phyloP scores from a whole-genome alignment of 345 rosid species.

The Eucalyptus fibrosa region DNA sequence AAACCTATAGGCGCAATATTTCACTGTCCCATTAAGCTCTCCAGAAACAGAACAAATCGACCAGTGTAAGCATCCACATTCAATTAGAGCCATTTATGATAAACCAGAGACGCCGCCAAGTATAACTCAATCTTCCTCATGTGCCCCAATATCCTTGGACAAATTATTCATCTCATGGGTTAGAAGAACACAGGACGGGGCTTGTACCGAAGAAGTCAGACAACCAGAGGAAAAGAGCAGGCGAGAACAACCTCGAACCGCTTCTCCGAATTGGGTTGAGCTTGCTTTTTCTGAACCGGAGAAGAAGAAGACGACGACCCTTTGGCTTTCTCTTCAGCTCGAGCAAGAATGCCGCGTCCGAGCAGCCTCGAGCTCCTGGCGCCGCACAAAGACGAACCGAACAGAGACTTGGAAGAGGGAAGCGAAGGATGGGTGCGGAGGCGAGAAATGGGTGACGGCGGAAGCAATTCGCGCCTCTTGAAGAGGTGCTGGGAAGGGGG shows the following conservation, averaged over 20 bases:
- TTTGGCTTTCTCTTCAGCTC: conserved; percentile 71
- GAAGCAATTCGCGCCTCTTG: conserved; percentile 1
- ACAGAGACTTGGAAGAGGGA: conserved; percentile 7
- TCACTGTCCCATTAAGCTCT: not conserved
- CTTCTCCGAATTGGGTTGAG: conserved; percentile 18
- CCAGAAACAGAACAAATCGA: not conserved
- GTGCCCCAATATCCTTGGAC: not conserved
- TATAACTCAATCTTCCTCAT: not conserved
- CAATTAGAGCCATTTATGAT: not conserved
- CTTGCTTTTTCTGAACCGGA: conserved; percentile 6
- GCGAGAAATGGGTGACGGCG: not conserved
- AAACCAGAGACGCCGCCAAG: not conserved
- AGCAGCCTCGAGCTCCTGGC: conserved; percentile 26
- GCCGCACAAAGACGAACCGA: conserved; percentile 16
- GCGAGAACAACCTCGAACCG: conserved; percentile 40
- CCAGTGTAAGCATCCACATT: not conserved
- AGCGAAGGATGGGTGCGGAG: conserved; percentile 1
- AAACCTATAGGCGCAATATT: not conserved
- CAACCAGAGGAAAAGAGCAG: not conserved
- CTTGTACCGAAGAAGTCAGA: not conserved
- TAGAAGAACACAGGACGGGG: not conserved
- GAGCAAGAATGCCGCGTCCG: conserved; percentile 29
- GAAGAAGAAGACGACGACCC: not conserved
- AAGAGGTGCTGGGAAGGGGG: conserved; percentile 8
- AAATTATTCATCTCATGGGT: not conserved